phyloP scores from a whole-genome alignment of 495 filamentous ascomycete genomes.

The Astrothelium macrocarpum region DNA sequence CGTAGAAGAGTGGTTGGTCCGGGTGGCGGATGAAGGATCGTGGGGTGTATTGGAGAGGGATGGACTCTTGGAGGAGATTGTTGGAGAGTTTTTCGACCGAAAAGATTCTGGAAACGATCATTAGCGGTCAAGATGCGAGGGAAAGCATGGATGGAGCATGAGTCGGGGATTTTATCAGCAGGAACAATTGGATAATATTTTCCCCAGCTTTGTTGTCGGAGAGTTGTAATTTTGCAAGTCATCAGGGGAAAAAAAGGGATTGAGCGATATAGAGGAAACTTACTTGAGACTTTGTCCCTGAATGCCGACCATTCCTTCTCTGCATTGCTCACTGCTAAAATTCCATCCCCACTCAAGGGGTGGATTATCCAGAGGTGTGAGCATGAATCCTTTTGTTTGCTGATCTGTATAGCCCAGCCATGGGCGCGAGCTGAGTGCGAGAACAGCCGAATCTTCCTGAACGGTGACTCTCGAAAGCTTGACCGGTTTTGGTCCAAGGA shows the following conservation, averaged over 20 bases:
- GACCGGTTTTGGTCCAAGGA: constrained; percentile 65
- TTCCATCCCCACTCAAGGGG: constrained; percentile 92
- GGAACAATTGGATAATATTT: constrained; percentile 62
- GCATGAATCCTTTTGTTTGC: constrained; percentile 73
- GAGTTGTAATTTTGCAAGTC: constrained; percentile 41
- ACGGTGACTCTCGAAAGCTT: constrained; percentile 53
- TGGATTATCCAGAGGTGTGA: constrained; percentile 80
- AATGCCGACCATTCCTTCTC: constrained; percentile 92
- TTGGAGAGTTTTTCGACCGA: constrained; percentile 76
- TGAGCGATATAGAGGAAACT: constrained; percentile 35
- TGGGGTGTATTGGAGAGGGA: constrained; percentile 83
- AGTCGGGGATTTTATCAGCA: constrained; percentile 43
- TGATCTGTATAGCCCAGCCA: constrained; percentile 89
- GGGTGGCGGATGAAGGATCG: constrained; percentile 80
- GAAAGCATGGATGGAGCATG: neutral
- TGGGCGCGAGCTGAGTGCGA: constrained; percentile 81
- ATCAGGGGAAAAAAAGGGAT: constrained; percentile 46
- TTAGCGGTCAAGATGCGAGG: constrained; percentile 22
- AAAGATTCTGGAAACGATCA: constrained; percentile 61
- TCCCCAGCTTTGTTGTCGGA: neutral
- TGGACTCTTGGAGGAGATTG: constrained; percentile 79
- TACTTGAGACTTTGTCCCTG: constrained; percentile 83
- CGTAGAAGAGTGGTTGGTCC: constrained; percentile 81
- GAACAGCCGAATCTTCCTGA: constrained; percentile 72
- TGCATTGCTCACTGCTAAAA: constrained; percentile 86